These are phyloP conservation scores for Cutaneotrichosporon sp. DNA, from an alignment of 1,284 basidiomycete species.

Conservation along the genomic window DNA sequence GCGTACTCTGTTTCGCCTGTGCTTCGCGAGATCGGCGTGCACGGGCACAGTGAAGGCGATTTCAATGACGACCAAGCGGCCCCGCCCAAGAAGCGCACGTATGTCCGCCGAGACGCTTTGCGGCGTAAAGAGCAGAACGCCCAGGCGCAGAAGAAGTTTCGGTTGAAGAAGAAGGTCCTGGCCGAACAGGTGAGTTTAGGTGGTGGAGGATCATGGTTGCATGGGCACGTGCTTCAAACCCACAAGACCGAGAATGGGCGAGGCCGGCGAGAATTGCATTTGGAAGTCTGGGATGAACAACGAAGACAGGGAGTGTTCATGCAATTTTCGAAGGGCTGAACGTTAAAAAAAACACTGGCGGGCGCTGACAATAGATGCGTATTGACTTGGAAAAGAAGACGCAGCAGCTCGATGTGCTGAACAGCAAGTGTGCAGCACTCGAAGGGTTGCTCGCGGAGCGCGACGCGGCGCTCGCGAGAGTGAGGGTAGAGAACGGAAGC, in stretches of 20 bases:
- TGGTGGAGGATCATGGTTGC: too few species aligned
- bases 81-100: constrained; percentile 12
- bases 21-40: too few species aligned
- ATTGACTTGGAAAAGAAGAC: constrained; percentile 8
- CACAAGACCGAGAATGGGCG: too few species aligned
- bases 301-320: too few species aligned
- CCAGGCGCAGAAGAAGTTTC: constrained; percentile 26
- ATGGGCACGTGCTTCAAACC: too few species aligned
- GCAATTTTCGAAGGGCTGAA: too few species aligned
- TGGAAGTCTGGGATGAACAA: too few species aligned
- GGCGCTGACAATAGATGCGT: constrained; percentile 8
- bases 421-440: neutral
- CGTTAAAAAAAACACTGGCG: too few species aligned
- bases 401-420: neutral
- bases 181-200: constrained; percentile 19
- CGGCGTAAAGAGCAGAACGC: constrained; percentile 29
- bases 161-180: constrained; percentile 28
- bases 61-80: neutral
- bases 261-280: too few species aligned
- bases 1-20: too few species aligned
- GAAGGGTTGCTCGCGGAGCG: neutral
- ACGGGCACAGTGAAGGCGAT: neutral
- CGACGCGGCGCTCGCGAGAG: neutral
- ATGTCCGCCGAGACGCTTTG: constrained; percentile 21
- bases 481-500: neutral